Base-by-base conservation (phyloP, 2,329 filamentous ascomycete genomes). In the Lecanoromycetidae sp. region DNA sequence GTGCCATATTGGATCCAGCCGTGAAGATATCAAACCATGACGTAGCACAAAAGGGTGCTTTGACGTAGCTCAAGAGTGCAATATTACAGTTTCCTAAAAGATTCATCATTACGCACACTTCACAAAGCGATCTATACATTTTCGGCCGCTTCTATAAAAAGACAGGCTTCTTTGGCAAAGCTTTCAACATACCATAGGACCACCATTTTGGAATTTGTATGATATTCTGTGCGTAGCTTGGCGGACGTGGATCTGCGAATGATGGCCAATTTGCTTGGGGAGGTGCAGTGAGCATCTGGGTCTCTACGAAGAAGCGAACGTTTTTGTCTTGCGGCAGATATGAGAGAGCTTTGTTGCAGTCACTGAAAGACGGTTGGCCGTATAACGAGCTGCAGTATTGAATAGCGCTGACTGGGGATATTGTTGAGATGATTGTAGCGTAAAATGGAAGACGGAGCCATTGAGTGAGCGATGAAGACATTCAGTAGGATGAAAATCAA, bases 121-220 rank as follows among this genome's bases (percentile, higher is more conserved):
- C n/a, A n/a, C n/a, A n/a, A n/a, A n/a, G n/a, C n/a, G n/a, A n/a
- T n/a, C n/a, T n/a, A n/a, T n/a, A n/a, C n/a, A n/a, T n/a, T n/a
- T n/a, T n/a, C n/a, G n/a, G n/a, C n/a, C n/a, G 32, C n/a, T n/a
- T n/a, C 6, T 34, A 10, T 34, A 6, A 15, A 34, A n/a, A n/a
- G 32, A 5, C 12, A 5, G 17, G 32, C 12, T 8, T 6, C 15
- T 8, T 15, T 19, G n/a, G 2, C 3, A 10, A 20, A 27, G 30
- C 4, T 19, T 20, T 9, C 5, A 7, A 12, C 29, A 33, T 4
- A 43, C 40, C 40, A 4, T n/a, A 29, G 26, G 29, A 33, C 5
- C 29, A 15, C 27, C 40, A 34, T 25, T 34, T 34, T 5, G 40
- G 40, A 27, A 43, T 22, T n/a, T 43, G 40, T 23, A 43, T 17